Evolutionary conservation across 805 yeast genomes (phyloP).

Genomic region (Tetrapisispora taiwanensis): DNA sequence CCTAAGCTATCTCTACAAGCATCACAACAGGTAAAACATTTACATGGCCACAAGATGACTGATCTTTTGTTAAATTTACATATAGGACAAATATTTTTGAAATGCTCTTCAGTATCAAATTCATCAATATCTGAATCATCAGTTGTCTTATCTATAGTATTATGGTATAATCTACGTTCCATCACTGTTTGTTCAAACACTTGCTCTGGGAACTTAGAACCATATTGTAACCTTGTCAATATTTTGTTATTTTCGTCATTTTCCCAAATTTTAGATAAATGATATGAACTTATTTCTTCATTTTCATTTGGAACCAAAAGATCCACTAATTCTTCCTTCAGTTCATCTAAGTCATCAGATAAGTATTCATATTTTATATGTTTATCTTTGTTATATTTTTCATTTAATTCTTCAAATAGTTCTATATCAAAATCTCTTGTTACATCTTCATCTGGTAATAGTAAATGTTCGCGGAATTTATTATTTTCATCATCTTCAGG

Average conservation of each 20-base stretch:
- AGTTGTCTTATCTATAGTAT: neutral
- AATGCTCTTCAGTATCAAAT: constrained; percentile 21
- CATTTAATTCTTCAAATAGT: neutral
- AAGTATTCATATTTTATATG: neutral
- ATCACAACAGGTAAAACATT: constrained; percentile 82
- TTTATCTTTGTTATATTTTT: neutral
- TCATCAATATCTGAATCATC: neutral
- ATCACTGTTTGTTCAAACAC: constrained; percentile 24
- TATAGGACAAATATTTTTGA: constrained; percentile 54
- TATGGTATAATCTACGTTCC: constrained; percentile 13
- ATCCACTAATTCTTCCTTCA: constrained; percentile 3
- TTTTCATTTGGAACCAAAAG: neutral
- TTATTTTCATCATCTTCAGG: constrained; percentile 13
- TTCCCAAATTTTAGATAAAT: constrained; percentile 22
- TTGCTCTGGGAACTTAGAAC: constrained; percentile 20
- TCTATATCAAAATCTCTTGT: constrained; percentile 12
- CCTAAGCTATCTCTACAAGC: constrained; percentile 67
- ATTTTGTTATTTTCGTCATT: constrained; percentile 17
- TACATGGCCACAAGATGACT: constrained; percentile 86
- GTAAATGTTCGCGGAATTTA: constrained; percentile 6
- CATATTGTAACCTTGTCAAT: constrained; percentile 30
- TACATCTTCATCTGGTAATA: constrained; percentile 23
- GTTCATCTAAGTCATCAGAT: neutral
- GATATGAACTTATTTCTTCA: constrained; percentile 13
- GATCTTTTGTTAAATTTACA: constrained; percentile 69